A percentile compares a stretch with the other conserved stretches of the same genome.
phyloP scores from a whole-genome alignment of 1,284 basidiomycete species.

The Trametes versicolor region DNA sequence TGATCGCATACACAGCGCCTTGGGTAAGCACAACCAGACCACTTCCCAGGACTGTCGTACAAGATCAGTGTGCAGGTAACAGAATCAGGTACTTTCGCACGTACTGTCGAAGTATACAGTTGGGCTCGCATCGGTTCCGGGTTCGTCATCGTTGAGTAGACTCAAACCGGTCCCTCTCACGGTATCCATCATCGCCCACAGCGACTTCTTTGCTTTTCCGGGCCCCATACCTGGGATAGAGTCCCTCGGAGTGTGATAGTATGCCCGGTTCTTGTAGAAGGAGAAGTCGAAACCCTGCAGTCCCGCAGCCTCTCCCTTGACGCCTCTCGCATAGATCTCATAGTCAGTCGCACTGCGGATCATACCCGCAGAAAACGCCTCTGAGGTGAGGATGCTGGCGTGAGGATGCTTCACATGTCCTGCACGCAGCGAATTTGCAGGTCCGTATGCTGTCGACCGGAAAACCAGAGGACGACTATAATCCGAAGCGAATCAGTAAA shows the following conservation, averaged over 20 bases:
- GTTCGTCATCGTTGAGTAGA: conserved; percentile 55
- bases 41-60: conserved; percentile 64
- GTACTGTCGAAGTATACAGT: conserved; percentile 78
- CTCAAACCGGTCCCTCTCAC: conserved; percentile 61
- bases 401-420: conserved; percentile 66
- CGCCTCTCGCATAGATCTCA: conserved; percentile 58
- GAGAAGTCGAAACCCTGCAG: conserved; percentile 78
- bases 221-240: conserved; percentile 63
- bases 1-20: conserved; percentile 59
- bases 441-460: conserved; percentile 64
- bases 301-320: conserved; percentile 43
- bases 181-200: conserved; percentile 82
- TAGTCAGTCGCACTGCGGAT: conserved; percentile 78
- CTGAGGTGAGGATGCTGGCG: conserved; percentile 70
- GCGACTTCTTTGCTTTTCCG: conserved; percentile 56
- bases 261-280: conserved; percentile 75
- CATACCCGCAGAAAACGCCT: conserved; percentile 68
- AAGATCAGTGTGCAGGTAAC: background rate
- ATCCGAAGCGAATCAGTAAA: background rate
- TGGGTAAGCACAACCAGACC: conserved; percentile 64
- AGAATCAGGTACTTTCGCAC: conserved; percentile 37
- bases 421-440: conserved; percentile 59
- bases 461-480: conserved; percentile 67
- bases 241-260: conserved; percentile 71
- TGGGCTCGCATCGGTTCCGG: conserved; percentile 43